Base-by-base conservation (phyloP, 2,329 filamentous ascomycete species). In the Phoma sp. region DNA sequence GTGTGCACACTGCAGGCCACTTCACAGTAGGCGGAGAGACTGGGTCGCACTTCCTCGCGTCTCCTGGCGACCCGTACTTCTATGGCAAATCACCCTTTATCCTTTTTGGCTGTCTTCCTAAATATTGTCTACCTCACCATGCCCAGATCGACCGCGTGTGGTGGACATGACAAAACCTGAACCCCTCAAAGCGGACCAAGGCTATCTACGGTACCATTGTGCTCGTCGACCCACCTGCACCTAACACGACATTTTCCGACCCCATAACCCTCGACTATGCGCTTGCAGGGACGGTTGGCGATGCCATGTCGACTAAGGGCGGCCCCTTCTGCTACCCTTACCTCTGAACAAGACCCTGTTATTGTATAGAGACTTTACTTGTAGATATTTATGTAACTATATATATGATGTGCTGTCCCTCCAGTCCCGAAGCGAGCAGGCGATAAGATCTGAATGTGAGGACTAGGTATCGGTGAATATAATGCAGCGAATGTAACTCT, bases 161-260 rank as follows among this genome's bases (percentile, higher is more conserved):
- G 74, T 80, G 77, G 78, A 79, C 78, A 30, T 82, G 80, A 80
- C 79, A 82, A 64, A 79, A 77, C 51, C 59, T 77, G 40, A 70
- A 78, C 50, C 68, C 69, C 29, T 57, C 66, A 26, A 61, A 68
- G 21, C 73, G 79, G 11, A 72, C 73, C 38, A 67, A 71, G 34
- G 68, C 66, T 25, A 76, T 81, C 53, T 66, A 68, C 33, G 71
- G 68, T 21, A 80, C 79, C 3, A 80, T 75, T n/a, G 69, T 66
- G 7, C 78, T 80, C 2, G 73, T 77, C 17, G 68, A 78, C 32
- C 77, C 79, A 3, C 70, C 76, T 2, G 77, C 76, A 14, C 59
- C 75, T 2, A 76, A 77, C 42, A 76, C 78, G 26, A 80, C 77
- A n/a, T 69, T 83, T n/a, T 71, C 76, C 11, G 77, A 80, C 33